Conservation (phyloP, 257 asterid species). For the Solanum piurae region DNA sequence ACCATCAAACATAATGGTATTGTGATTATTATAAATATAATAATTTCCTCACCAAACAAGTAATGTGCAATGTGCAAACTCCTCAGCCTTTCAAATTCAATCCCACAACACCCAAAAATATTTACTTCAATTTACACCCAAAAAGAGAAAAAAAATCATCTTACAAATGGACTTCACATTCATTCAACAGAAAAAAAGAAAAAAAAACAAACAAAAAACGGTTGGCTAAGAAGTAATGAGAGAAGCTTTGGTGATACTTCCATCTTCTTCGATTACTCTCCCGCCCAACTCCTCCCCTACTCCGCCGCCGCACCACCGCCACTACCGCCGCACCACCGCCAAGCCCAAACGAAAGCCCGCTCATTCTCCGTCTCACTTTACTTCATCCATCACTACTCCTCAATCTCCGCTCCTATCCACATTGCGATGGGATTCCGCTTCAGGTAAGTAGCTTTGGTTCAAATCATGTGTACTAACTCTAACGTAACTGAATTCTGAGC, state of each 20-base stretch:
- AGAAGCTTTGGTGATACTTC: conserved; percentile 51
- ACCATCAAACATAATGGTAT: too few species aligned
- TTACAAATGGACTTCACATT: background rate
- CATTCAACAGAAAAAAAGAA: background rate
- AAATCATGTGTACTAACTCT: background rate
- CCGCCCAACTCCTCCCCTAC: conserved; percentile 37
- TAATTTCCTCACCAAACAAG: background rate
- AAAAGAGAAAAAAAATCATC: background rate
- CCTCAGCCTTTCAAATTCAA: conserved; percentile 42
- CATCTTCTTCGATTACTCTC: conserved; percentile 40
- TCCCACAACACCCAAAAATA: conserved; percentile 8
- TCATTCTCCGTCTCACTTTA: conserved; percentile 3
- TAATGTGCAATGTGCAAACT: background rate
- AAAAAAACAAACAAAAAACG: conserved; percentile 7
- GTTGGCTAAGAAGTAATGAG: conserved; percentile 47
- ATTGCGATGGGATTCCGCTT: conserved; percentile 22
- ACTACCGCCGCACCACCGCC: conserved; percentile 14
- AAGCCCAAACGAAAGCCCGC: conserved; percentile 19
- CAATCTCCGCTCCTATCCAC: conserved; percentile 36
- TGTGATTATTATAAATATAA: background rate
- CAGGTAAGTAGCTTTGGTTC: background rate
- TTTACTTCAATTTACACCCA: background rate
- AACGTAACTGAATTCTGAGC: background rate
- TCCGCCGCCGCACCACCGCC: conserved; percentile 12
- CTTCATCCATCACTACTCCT: conserved; percentile 3